A percentile compares a stretch with the other conserved stretches of the same genome.
phyloP scores from a whole-genome alignment of 73 alveolate species.

The Tetrahymena thermophila region DNA sequence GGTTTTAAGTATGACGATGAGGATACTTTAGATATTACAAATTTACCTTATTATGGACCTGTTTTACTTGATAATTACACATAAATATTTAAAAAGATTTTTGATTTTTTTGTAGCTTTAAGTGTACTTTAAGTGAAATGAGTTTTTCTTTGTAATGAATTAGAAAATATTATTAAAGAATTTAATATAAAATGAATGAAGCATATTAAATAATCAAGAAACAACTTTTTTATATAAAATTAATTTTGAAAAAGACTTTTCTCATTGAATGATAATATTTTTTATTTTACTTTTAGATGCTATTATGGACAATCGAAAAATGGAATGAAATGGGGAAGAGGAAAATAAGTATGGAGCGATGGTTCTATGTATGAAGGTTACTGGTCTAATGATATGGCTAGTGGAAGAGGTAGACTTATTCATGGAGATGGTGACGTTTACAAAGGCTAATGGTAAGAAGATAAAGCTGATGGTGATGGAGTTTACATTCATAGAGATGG shows the following conservation, averaged over 20 bases:
- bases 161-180: too few species aligned
- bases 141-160: background rate
- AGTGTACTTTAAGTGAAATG: background rate
- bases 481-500: constrained; percentile 47
- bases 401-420: constrained; percentile 44
- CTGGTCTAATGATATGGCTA: constrained; percentile 38
- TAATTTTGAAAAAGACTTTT: background rate
- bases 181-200: background rate
- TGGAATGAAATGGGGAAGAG: constrained; percentile 57
- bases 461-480: constrained; percentile 61
- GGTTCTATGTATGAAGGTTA: constrained; percentile 47
- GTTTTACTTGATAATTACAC: background rate
- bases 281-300: background rate
- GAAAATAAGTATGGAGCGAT: constrained; percentile 60
- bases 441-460: constrained; percentile 54
- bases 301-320: constrained; percentile 40
- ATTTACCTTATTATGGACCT: background rate
- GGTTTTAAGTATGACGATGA: background rate
- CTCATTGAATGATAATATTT: too few species aligned
- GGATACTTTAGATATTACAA: background rate
- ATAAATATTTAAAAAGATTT: background rate
- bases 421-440: constrained; percentile 43
- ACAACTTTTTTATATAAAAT: too few species aligned
- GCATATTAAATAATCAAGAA: background rate
- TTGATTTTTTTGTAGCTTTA: background rate